phyloP scores from a whole-genome alignment of 192 early-diverging fungal species.

The Gaertneriomyces sp. region DNA sequence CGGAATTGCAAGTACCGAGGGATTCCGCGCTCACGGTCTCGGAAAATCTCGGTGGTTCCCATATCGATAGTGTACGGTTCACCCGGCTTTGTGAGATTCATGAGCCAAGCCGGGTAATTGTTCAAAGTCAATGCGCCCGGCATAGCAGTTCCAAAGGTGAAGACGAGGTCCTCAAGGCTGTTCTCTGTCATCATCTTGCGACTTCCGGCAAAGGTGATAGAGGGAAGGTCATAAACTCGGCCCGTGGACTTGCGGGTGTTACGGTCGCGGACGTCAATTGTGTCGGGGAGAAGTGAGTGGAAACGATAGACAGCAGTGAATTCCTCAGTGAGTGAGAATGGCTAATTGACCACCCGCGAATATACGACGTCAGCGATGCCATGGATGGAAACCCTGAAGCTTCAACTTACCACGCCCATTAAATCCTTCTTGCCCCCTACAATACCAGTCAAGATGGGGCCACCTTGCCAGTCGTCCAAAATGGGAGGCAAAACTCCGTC shows the following conservation, averaged over 20 bases:
- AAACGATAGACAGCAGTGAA: conserved; percentile 33
- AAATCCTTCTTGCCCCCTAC: conserved; percentile 1
- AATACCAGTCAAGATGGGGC: conserved; percentile 19
- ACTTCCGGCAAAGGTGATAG: conserved; percentile 21
- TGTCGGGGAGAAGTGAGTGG: conserved; percentile 37
- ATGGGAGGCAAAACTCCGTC: conserved; percentile 11
- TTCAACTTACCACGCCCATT: neutral
- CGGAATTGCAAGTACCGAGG: conserved; percentile 32
- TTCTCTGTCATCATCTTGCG: conserved; percentile 13
- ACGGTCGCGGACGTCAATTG: conserved; percentile 20
- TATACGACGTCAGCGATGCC: neutral
- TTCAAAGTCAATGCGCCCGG: conserved; percentile 36
- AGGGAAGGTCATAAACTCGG: conserved; percentile 8
- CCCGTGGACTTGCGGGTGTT: conserved; percentile 13
- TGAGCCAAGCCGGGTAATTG: conserved; percentile 32
- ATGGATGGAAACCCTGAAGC: neutral
- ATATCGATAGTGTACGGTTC: conserved; percentile 25
- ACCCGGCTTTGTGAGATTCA: conserved; percentile 21
- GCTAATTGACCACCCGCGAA: neutral
- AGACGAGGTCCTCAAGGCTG: conserved; percentile 14
- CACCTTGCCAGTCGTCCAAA: conserved; percentile 9
- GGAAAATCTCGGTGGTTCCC: conserved; percentile 30
- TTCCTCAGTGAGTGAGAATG: conserved; percentile 33
- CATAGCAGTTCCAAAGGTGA: conserved; percentile 28
- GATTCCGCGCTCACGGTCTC: conserved; percentile 36